Evolutionary conservation across 2,329 filamentous ascomycete species (phyloP), one percentile per base, ranked within the genome.

Genomic region (Cytospora piceicola): DNA sequence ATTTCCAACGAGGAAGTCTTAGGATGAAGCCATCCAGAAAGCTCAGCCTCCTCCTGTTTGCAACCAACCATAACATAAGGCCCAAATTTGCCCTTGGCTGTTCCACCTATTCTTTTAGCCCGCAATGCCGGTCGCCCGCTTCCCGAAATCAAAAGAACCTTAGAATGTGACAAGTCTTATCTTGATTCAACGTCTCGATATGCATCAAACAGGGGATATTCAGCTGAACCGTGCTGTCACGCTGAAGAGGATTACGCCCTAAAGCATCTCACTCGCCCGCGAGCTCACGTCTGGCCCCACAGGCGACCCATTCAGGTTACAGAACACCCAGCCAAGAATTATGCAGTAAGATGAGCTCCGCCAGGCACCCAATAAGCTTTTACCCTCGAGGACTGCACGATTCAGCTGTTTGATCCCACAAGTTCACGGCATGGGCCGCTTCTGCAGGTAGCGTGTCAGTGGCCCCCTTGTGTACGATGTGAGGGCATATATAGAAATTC

Each of bases 311-410:
- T n/a, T 49, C 24, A 49, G n/a, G 46, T 49, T 20, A 49, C n/a
- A 49, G 46, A 20, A 49, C 9, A 49, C 46, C 34, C 34, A 24
- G 46, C 46, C 46, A 24, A 49, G 46, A 12, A 49, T 49, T 22
- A 24, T 49, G 46, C 46, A 49, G 46, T 49, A 24, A 49, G n/a
- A 49, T 49, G 46, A 49, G 46, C 46, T 49, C 46, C 46, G 46
- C n/a, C 11, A 9, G n/a, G 9, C n/a, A 22, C 20, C 46, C 46
- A 49, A 49, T 49, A 24, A 20, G 46, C n/a, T 24, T 49, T 14
- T 14, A 4, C 15, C 46, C n/a, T 24, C 46, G n/a, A 49, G 8
- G 7, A 24, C 46, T 49, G 46, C 46, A 22, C 46, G 46, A 49
- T 11, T 49, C 46, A 24, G 46, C n/a, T 49, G 46, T 49, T 49